Evolutionary conservation across 352 stramenopile species (phyloP).

Genomic region (Globisporangium nagaii): DNA sequence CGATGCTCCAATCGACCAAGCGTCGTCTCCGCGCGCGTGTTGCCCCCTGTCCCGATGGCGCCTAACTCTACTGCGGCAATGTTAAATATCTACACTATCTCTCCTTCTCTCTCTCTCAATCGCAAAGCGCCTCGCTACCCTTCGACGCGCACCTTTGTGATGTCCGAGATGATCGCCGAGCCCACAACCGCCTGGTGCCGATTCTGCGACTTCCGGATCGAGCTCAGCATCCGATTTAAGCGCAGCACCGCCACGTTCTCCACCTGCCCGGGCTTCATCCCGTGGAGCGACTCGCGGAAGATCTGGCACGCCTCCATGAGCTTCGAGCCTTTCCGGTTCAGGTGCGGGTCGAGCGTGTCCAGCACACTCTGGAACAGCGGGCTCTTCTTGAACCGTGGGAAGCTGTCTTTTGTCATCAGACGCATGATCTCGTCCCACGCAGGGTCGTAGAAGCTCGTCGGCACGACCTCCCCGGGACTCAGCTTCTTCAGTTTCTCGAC

Average conservation of each 20-base stretch:
- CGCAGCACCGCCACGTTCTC: conserved; percentile 43
- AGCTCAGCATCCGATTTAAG: conserved; percentile 62
- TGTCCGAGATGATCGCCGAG: conserved; percentile 12
- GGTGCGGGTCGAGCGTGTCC: conserved; percentile 54
- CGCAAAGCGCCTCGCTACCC: conserved; percentile 4
- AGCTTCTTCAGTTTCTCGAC: conserved; percentile 25
- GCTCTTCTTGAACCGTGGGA: conserved; percentile 78
- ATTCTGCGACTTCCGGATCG: conserved; percentile 56
- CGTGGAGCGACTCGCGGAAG: conserved; percentile 67
- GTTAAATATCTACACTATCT: conserved; percentile 7
- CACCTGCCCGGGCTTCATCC: conserved; percentile 48
- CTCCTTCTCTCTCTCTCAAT: neutral
- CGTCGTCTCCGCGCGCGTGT: too few relatives aligned
- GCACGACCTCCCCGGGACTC: conserved; percentile 17
- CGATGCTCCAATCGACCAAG: neutral
- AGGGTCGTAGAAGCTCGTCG: conserved; percentile 42
- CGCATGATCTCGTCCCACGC: conserved; percentile 73
- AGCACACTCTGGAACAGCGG: conserved; percentile 57
- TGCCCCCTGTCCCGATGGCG: neutral
- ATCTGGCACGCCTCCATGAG: conserved; percentile 59
- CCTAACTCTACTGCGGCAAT: neutral
- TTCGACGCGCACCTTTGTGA: conserved; percentile 16
- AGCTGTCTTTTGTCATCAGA: conserved; percentile 79
- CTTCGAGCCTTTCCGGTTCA: conserved; percentile 57
- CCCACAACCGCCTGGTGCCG: conserved; percentile 23